These are phyloP conservation scores for Kluyveromyces starmeri DNA, from an alignment of 805 yeast genomes.

Conservation along the genomic window DNA sequence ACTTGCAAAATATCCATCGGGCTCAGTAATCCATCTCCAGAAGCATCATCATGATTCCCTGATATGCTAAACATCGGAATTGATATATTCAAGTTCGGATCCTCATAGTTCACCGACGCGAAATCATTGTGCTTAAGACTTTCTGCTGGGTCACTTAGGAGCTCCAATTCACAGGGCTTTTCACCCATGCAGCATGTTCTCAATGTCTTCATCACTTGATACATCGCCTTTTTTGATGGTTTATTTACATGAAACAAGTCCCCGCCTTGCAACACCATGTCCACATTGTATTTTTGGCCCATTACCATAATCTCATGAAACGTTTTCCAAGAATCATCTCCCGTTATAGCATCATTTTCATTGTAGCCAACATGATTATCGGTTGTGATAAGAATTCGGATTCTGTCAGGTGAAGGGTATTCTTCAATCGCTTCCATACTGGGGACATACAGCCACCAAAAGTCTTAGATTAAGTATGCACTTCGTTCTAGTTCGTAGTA, in stretches of 20 bases:
- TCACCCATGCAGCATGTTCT: slow-evolving; percentile 74
- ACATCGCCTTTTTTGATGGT: slow-evolving; percentile 80
- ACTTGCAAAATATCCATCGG: slow-evolving; percentile 81
- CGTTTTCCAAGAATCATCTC: slow-evolving; percentile 82
- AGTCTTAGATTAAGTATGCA: too few relatives aligned
- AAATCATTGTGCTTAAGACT: slow-evolving; percentile 53
- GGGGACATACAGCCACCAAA: too few relatives aligned
- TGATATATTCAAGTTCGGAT: slow-evolving; percentile 79
- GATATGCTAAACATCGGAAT: slow-evolving; percentile 87
- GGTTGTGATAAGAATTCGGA: slow-evolving; percentile 74
- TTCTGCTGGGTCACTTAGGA: slow-evolving; percentile 67
- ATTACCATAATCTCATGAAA: slow-evolving; percentile 74
- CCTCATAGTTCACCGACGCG: slow-evolving; percentile 76
- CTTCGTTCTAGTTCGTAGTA: too few relatives aligned
- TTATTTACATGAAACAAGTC: slow-evolving; percentile 87
- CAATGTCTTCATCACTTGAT: slow-evolving; percentile 67
- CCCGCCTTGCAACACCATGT: slow-evolving; percentile 86
- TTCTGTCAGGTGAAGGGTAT: slow-evolving; percentile 42
- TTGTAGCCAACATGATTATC: slow-evolving; percentile 95
- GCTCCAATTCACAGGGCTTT: slow-evolving; percentile 75
- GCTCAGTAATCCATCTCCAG: slow-evolving; percentile 73
- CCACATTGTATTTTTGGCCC: slow-evolving; percentile 66
- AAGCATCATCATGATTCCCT: slow-evolving; percentile 96
- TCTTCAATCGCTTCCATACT: slow-evolving; percentile 13
- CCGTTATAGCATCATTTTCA: slow-evolving; percentile 83